Evolutionary conservation across 2,329 filamentous ascomycete genomes (phyloP), one percentile per base, ranked within the genome.

Genomic region (Hymenoscyphus linearis): DNA sequence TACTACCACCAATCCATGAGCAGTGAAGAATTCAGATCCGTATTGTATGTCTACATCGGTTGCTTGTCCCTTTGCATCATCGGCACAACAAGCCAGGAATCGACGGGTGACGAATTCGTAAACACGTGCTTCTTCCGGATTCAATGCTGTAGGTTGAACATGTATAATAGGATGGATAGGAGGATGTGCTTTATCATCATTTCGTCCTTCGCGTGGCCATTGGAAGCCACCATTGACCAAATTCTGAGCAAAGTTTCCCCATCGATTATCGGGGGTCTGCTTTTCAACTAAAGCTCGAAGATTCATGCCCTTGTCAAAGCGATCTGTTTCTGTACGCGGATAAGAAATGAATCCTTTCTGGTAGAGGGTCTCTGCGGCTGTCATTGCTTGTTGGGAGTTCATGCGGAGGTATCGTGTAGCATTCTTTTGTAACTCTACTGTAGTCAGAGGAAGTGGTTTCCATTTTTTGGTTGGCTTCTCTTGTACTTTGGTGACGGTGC

Each of bases 271-370:
- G 62, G 86, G 85, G 0, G 84, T 85, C 74, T 99, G 95, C 71
- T 96, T 97, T 69, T 90, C 85, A 18, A 97, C 83, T 9, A 99
- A 78, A 25, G 82, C 83, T 64, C 84, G 85, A 22, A 99, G 80
- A 72, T 98, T 88, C 78, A 98, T 97, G 4, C 84, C 93, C 69
- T 85, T 85, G 70, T 97, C 93, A 71, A 98, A 99, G 35, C 93
- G 89, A 74, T 99, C 95, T 0, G 95, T 99, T 75, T 99, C 95
- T 0, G 95, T 99, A 75, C 95, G 87, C 1, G 95, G 95, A 75
- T 99, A 99, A 74, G 93, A 97, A 75, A 99, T 96, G 76, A 93
- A 98, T 0, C 95, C 95, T 74, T 89, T 92, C 55, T 92, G 93
- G 78, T 99, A 99, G 2, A 99, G 83, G 4, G 80, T 79, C 74